Base-by-base conservation (phyloP, 768 basidiomycete genomes). In the Mycena crocata region DNA sequence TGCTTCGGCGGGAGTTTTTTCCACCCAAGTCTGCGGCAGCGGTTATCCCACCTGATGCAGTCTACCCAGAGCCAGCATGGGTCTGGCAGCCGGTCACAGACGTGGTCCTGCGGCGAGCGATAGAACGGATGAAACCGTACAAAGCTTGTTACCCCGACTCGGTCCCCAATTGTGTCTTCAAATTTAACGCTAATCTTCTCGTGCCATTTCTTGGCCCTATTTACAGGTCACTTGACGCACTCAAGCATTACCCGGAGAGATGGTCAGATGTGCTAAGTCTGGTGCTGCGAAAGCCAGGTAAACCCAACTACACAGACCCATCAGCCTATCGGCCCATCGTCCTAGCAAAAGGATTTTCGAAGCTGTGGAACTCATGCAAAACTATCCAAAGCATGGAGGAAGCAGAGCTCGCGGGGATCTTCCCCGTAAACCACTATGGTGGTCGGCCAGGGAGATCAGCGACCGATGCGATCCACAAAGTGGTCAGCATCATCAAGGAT, bases 261-360 rank as follows among this genome's bases (percentile, higher is more conserved):
- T 74, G 73, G 79, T 67, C 70, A 23, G 24, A 66, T 0, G 80
- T 72, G 23, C 75, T 61, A 0, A 81, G 78, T 0, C 68, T 78
- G 0, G 73, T 82, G 0, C 65, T 84, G 0, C 57, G 70, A 0
- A 85, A 86, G 60, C 81, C 80, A 0, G 78, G 78, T 0, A 76
- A 77, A 32, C 64, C 72, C 0, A 57, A 75, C 62, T 85, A 86
- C 67, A 57, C 71, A 0, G 42, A 71, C 0, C 57, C 82, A 0
- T 79, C 78, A 39, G 76, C 81, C 0, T 82, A 81, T 48, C 57
- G 78, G 0, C 84, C 82, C 0, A 83, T 85, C 0, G 79, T 77
- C 0, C 78, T 84, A 45, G 77, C 76, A 0, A 64, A 77, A 0
- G 74, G 62, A 0, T 44, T 35, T 81, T 0, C 76, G 80, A 0